These are phyloP conservation scores for Boletellus sp. DNA, from an alignment of 768 basidiomycete species.

Conservation along the genomic window DNA sequence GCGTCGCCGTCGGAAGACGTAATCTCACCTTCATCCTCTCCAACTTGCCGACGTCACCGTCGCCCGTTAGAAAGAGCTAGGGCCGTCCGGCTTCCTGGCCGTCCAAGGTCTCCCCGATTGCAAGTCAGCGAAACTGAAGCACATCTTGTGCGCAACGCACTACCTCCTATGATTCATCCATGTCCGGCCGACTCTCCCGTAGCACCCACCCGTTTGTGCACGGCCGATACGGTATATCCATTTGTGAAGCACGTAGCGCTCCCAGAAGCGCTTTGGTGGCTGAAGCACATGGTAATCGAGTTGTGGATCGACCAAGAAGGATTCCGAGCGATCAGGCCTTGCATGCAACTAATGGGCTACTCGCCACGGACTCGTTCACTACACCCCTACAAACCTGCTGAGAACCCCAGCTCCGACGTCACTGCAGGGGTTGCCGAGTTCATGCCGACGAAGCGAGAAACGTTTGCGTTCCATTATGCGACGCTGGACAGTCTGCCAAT, in stretches of 20 bases:
- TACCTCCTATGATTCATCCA: slow-evolving; percentile 1
- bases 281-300: slow-evolving; percentile 51
- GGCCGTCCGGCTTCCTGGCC: slow-evolving; percentile 30
- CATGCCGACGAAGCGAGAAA: slow-evolving; percentile 52
- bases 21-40: slow-evolving; percentile 19
- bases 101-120: slow-evolving; percentile 22
- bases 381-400: slow-evolving; percentile 24
- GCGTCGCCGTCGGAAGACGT: slow-evolving; percentile 28
- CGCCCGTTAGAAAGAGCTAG: slow-evolving; percentile 31
- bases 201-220: slow-evolving; percentile 5
- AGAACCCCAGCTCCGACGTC: slow-evolving; percentile 28
- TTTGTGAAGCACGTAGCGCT: slow-evolving; percentile 20
- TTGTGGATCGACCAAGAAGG: slow-evolving; percentile 84
- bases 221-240: slow-evolving; percentile 7
- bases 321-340: slow-evolving; percentile 59
- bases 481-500: slow-evolving; percentile 63
- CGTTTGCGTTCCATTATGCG: slow-evolving; percentile 70
- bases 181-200: slow-evolving; percentile 6
- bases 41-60: slow-evolving; percentile 21
- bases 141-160: neutral
- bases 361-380: slow-evolving; percentile 32
- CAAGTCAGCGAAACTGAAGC: slow-evolving; percentile 17
- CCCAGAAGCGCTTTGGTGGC: slow-evolving; percentile 46
- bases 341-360: slow-evolving; percentile 57
- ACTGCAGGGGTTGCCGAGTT: slow-evolving; percentile 59